phyloP scores from a whole-genome alignment of 176 grass and related monocot genomes.

The Carex myosuroides region DNA sequence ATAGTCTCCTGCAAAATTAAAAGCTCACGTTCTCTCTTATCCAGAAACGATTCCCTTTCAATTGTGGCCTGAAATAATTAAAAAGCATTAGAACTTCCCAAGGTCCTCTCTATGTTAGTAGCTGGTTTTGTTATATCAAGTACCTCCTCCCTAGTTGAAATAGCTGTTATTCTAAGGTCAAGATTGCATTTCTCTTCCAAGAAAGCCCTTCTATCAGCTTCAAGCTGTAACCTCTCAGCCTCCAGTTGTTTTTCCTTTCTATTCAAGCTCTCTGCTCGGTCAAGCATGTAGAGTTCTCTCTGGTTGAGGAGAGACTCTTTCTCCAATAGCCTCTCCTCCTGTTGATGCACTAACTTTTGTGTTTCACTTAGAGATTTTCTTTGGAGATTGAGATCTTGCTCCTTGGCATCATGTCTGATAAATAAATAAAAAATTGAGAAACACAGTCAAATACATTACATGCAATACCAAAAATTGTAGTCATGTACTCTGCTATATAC shows the following conservation, averaged over 20 bases:
- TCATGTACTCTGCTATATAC: not conserved
- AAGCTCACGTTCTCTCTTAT: conserved; percentile 65
- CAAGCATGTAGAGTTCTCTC: conserved; percentile 64
- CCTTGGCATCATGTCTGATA: conserved; percentile 56
- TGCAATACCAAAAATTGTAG: not conserved
- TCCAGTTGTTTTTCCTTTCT: conserved; percentile 52
- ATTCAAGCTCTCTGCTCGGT: conserved; percentile 51
- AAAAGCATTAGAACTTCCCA: not conserved
- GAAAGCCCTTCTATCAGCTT: conserved; percentile 50
- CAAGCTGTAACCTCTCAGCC: conserved; percentile 36
- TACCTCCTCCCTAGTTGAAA: conserved; percentile 77
- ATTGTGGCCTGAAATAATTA: conserved; percentile 42
- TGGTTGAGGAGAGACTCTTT: conserved; percentile 63
- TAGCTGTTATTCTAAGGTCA: conserved; percentile 57
- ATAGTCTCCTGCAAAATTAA: conserved; percentile 79
- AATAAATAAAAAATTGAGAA: not conserved
- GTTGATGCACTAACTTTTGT: conserved; percentile 64
- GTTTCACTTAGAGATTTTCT: conserved; percentile 60
- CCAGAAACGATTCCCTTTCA: conserved; percentile 58
- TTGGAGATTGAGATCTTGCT: conserved; percentile 56
- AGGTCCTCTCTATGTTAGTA: not conserved
- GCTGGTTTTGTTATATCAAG: not conserved
- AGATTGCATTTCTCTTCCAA: conserved; percentile 54
- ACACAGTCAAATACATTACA: not conserved
- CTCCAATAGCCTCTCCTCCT: conserved; percentile 50